phyloP scores from a whole-genome alignment of 306 rosid species.

The Carpinus viminea region DNA sequence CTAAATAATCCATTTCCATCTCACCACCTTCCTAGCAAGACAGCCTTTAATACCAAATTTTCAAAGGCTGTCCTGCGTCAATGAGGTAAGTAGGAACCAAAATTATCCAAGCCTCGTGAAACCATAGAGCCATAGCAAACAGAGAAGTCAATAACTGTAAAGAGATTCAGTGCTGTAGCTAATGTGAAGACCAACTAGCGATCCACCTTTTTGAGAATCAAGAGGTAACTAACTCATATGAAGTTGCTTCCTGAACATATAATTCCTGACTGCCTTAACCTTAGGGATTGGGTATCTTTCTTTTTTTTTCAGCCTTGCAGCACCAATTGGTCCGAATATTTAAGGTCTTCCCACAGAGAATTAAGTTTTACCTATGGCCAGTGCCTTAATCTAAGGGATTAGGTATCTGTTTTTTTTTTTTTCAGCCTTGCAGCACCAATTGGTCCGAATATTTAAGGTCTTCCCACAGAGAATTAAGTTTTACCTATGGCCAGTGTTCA shows the following conservation, averaged over 20 bases:
- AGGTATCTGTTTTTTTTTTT: not conserved
- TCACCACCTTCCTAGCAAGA: no score
- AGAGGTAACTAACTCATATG: not conserved
- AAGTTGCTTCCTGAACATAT: not conserved
- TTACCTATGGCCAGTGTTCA: not conserved
- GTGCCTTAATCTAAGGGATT: no score
- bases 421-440: not conserved
- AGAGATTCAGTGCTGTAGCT: not conserved
- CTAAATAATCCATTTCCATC: no score
- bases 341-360: not conserved
- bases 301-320: not conserved
- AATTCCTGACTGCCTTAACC: not conserved
- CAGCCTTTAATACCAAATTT: no score
- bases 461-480: not conserved
- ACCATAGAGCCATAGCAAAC: not conserved
- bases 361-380: not conserved
- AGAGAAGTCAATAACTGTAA: not conserved
- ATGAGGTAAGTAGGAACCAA: no score
- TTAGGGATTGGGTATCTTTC: not conserved
- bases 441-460: not conserved
- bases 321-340: not conserved
- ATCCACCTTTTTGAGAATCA: not conserved
- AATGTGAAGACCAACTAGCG: not conserved
- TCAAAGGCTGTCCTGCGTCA: no score
- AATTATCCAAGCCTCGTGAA: not conserved